Evolutionary conservation across 2,329 filamentous ascomycete genomes (phyloP).

Genomic region (Colletotrichum sp.): DNA sequence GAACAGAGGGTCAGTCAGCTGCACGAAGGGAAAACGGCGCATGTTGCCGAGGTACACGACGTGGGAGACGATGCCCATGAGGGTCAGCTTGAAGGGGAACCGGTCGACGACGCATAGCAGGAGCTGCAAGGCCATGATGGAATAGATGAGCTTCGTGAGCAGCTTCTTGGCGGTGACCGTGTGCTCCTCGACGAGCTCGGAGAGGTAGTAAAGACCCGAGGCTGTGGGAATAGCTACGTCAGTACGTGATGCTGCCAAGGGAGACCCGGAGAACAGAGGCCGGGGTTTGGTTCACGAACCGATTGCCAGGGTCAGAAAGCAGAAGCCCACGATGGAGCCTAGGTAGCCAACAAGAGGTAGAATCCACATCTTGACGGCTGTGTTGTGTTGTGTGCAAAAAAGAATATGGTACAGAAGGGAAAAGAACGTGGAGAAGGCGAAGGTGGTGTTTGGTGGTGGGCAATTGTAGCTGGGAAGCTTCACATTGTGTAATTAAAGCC

Average conservation of each 20-base stretch:
- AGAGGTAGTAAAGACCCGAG: conserved; percentile 98
- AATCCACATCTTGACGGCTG: conserved; percentile 81
- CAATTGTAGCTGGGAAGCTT: not conserved
- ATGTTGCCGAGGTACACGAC: conserved; percentile 89
- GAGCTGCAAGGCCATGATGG: conserved; percentile 74
- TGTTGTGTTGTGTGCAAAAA: not conserved
- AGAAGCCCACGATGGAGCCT: conserved; percentile 87
- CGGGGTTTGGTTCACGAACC: conserved; percentile 53
- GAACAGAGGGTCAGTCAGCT: conserved; percentile 86
- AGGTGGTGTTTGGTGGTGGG: not conserved
- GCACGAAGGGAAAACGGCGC: conserved; percentile 75
- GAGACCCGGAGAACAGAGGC: not conserved
- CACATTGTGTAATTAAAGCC: not conserved
- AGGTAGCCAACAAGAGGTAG: conserved; percentile 89
- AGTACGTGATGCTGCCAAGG: not conserved
- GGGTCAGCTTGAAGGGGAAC: conserved; percentile 78
- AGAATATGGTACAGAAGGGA: not conserved
- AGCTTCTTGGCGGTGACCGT: conserved; percentile 90
- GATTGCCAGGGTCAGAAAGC: conserved; percentile 92
- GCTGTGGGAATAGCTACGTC: conserved; percentile 52
- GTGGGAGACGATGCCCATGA: conserved; percentile 81
- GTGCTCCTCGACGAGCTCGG: conserved; percentile 97
- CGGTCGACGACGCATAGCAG: conserved; percentile 81
- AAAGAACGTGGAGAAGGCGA: not conserved
- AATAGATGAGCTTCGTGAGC: conserved; percentile 85